Evolutionary conservation across 140 eudicot genomes (phyloP).

Genomic region (Stevia rebaudiana): DNA sequence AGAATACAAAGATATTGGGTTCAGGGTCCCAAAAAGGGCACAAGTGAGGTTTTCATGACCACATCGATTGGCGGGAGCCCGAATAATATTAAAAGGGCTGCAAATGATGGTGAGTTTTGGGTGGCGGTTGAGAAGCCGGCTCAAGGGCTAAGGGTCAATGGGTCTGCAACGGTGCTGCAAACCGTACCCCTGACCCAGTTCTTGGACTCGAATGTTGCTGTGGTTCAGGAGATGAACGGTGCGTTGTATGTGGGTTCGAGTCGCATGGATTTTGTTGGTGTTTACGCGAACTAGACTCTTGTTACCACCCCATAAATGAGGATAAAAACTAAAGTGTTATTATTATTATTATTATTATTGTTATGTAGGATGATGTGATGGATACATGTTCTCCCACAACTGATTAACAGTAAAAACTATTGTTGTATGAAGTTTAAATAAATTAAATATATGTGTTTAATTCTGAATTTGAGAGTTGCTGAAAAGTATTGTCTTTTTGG

Average conservation of each 20-base stretch:
- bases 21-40: conserved; percentile 31
- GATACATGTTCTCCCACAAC: conserved; percentile 4
- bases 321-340: background rate
- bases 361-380: background rate
- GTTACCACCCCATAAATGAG: background rate
- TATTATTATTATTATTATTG: background rate
- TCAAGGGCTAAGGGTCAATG: conserved; percentile 30
- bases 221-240: conserved; percentile 22
- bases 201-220: background rate
- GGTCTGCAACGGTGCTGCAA: conserved; percentile 25
- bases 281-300: conserved; percentile 24
- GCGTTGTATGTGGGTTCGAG: conserved; percentile 28
- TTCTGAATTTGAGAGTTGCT: no score
- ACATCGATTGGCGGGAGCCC: conserved; percentile 27
- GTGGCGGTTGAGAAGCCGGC: conserved; percentile 17
- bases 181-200: conserved; percentile 17
- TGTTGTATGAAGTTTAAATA: background rate
- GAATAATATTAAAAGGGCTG: conserved; percentile 23
- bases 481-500: background rate
- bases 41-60: conserved; percentile 21
- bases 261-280: conserved; percentile 22
- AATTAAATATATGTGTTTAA: background rate
- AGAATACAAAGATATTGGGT: conserved; percentile 38
- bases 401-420: background rate
- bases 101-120: conserved; percentile 32